Evolutionary conservation across 257 asterid species (phyloP).

Genomic region (Ocimum tenuiflorum): DNA sequence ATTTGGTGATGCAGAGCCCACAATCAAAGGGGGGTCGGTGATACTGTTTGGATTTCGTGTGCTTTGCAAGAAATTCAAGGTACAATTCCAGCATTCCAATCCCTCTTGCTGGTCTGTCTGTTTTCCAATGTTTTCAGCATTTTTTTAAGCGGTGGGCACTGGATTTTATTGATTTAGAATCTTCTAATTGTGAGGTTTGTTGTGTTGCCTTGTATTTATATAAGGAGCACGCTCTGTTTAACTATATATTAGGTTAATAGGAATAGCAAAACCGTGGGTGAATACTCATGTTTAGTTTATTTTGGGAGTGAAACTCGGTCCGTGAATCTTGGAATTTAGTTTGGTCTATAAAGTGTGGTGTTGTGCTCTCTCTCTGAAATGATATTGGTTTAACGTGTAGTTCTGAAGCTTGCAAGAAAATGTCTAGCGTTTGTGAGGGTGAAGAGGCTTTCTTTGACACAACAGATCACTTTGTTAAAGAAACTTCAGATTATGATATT

Average conservation of each 20-base stretch:
- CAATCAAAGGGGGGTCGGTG: slow-evolving; percentile 65
- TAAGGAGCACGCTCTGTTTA: slow-evolving; percentile 18
- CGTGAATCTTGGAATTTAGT: slow-evolving; percentile 28
- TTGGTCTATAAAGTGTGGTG: slow-evolving; percentile 18
- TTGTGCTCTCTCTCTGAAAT: slow-evolving; percentile 5
- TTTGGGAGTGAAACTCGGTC: slow-evolving; percentile 38
- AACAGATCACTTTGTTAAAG: slow-evolving; percentile 22
- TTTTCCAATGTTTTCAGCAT: slow-evolving; percentile 18
- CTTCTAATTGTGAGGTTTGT: slow-evolving; percentile 21
- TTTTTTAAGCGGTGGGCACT: slow-evolving; percentile 11
- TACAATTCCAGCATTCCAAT: slow-evolving; percentile 14
- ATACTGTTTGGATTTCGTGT: slow-evolving; percentile 38
- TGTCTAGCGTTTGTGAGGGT: slow-evolving; percentile 40
- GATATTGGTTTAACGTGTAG: slow-evolving; percentile 31
- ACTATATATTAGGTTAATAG: not conserved
- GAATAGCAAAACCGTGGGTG: slow-evolving; percentile 20
- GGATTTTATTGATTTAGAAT: slow-evolving; percentile 16
- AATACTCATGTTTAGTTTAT: slow-evolving; percentile 16
- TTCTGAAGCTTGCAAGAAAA: slow-evolving; percentile 30
- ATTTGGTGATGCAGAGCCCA: slow-evolving; percentile 30
- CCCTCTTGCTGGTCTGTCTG: slow-evolving; percentile 15
- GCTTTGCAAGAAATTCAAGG: slow-evolving; percentile 44
- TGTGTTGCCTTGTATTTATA: slow-evolving; percentile 34
- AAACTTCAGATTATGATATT: slow-evolving; percentile 31
- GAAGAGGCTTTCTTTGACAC: slow-evolving; percentile 68